Percentiles rank a stretch among this genome's conserved stretches.
These are phyloP conservation scores for Deuterostichococcus epilithicus DNA, from an alignment of 139 green algal species.

Conservation along the genomic window DNA sequence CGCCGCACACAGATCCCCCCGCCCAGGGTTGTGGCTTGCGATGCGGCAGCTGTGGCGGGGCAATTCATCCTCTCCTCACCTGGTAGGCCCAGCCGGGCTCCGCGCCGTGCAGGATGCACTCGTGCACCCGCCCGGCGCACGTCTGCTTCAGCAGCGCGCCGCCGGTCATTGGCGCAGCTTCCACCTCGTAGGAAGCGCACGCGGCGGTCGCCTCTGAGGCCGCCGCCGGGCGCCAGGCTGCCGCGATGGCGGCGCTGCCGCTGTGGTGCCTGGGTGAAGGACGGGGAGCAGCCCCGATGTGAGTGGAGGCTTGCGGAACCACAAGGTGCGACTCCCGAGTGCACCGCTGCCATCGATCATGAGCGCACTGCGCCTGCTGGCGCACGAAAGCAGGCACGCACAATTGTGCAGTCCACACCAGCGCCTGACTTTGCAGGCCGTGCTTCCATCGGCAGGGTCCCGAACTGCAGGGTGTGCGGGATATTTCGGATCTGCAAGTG, in stretches of 20 bases:
- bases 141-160: conserved; percentile 14
- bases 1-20: not conserved
- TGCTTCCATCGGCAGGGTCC: too few species aligned
- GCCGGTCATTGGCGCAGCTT: conserved; percentile 8
- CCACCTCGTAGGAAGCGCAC: conserved; percentile 40
- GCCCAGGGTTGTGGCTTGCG: not conserved
- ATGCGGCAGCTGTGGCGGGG: not conserved
- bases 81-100: conserved; percentile 26
- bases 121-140: not conserved
- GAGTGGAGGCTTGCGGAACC: not conserved
- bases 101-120: conserved; percentile 19
- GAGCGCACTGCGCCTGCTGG: too few species aligned
- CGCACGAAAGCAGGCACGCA: too few species aligned
- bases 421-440: too few species aligned
- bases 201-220: conserved; percentile 8
- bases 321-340: not conserved
- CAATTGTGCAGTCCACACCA: too few species aligned
- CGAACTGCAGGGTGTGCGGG: not conserved
- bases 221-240: conserved; percentile 27
- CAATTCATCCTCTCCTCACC: not conserved
- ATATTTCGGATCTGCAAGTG: not conserved
- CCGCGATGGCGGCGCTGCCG: not conserved
- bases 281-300: not conserved
- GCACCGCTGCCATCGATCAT: not conserved
- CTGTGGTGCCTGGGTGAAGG: not conserved